These are phyloP conservation scores for Aureobasidium pullulans DNA, from an alignment of 2,329 filamentous ascomycete species.

Conservation along the genomic window DNA sequence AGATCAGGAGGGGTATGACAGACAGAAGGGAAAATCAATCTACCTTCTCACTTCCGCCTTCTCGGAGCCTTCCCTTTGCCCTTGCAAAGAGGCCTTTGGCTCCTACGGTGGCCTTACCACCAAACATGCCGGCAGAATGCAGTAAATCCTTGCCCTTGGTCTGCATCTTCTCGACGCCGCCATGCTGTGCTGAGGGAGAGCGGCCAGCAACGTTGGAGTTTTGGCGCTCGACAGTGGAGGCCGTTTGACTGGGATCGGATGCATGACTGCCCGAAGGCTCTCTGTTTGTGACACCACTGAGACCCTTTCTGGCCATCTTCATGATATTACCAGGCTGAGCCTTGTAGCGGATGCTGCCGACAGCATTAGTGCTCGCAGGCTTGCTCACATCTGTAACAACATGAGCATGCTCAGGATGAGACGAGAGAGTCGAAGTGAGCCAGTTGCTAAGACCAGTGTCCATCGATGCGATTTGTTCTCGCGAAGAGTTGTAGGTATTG, in stretches of 20 bases:
- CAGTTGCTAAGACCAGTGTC: slow-evolving; percentile 67
- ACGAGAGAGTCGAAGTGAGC: slow-evolving; percentile 43
- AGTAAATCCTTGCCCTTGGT: slow-evolving; percentile 83
- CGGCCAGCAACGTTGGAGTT: background rate
- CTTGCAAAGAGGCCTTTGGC: slow-evolving; percentile 89
- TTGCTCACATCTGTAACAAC: slow-evolving; percentile 15
- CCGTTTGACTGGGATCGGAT: background rate
- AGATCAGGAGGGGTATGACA: slow-evolving; percentile 17
- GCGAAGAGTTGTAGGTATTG: slow-evolving; percentile 63
- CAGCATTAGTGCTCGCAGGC: background rate
- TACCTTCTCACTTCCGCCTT: slow-evolving; percentile 70
- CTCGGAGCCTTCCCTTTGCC: slow-evolving; percentile 73
- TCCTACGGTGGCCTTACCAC: slow-evolving; percentile 65
- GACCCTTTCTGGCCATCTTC: slow-evolving; percentile 17
- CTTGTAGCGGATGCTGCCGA: slow-evolving; percentile 17
- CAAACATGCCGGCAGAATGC: slow-evolving; percentile 67
- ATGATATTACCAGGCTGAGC: slow-evolving; percentile 22
- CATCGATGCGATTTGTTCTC: slow-evolving; percentile 61
- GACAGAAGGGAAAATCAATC: slow-evolving; percentile 56
- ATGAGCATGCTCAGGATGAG: slow-evolving; percentile 47
- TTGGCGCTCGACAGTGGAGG: background rate
- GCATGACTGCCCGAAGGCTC: slow-evolving; percentile 6
- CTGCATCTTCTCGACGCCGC: slow-evolving; percentile 46
- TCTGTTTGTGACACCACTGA: slow-evolving; percentile 12
- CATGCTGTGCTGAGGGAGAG: background rate